These are phyloP conservation scores for Fusarium palustre DNA, from an alignment of 2,329 filamentous ascomycete genomes.

Conservation along the genomic window DNA sequence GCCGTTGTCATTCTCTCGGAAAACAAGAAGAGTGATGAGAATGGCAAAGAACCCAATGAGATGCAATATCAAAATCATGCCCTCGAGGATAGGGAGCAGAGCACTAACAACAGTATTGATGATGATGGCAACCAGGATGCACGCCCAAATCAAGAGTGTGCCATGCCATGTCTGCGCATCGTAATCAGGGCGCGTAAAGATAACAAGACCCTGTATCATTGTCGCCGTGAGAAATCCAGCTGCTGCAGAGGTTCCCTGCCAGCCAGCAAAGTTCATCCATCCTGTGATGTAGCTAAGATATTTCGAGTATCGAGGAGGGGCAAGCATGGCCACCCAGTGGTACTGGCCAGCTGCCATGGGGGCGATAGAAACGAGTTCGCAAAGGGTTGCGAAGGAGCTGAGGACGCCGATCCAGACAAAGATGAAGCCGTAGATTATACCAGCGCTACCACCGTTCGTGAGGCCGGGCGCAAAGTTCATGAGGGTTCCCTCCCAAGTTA, in stretches of 20 bases:
- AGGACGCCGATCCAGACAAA: slow-evolving; percentile 61
- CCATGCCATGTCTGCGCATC: slow-evolving; percentile 45
- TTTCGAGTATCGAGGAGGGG: slow-evolving; percentile 38
- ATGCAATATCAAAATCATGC: slow-evolving; percentile 56
- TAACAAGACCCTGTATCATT: slow-evolving; percentile 45
- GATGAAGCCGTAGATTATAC: slow-evolving; percentile 64
- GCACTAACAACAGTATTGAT: slow-evolving; percentile 52
- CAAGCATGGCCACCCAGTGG: slow-evolving; percentile 44
- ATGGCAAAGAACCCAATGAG: slow-evolving; percentile 61
- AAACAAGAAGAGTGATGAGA: slow-evolving; percentile 51
- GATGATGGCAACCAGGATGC: slow-evolving; percentile 56
- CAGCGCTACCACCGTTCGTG: slow-evolving; percentile 46
- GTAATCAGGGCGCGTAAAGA: slow-evolving; percentile 36
- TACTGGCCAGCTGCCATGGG: slow-evolving; percentile 43
- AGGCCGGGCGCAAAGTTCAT: slow-evolving; percentile 46
- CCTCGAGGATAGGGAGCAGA: slow-evolving; percentile 54
- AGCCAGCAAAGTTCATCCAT: slow-evolving; percentile 45
- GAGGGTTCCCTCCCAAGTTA: slow-evolving; percentile 47
- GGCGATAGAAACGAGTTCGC: slow-evolving; percentile 43
- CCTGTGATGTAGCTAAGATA: slow-evolving; percentile 50
- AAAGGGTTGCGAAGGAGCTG: slow-evolving; percentile 41
- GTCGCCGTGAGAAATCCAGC: slow-evolving; percentile 42
- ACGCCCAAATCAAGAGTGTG: slow-evolving; percentile 52
- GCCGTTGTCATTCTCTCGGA: slow-evolving; percentile 45
- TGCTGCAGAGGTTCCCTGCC: slow-evolving; percentile 45